Conservation (phyloP, 805 yeast species). For the Candida suzukii region DNA sequence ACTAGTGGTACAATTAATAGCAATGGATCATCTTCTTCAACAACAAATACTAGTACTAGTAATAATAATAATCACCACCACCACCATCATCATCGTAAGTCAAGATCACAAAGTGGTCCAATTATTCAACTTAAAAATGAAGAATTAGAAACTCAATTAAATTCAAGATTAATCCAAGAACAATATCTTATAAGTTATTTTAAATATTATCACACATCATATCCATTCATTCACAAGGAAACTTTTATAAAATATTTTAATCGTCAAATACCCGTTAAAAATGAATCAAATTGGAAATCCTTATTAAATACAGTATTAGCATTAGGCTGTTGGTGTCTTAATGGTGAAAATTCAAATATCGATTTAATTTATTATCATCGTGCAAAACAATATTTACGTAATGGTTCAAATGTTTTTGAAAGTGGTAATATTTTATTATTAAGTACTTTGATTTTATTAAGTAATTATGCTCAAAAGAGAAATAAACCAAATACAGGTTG, state of each 20-base stretch:
- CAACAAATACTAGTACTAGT: too few species aligned
- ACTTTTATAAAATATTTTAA: slow-evolving; percentile 42
- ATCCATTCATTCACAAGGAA: slow-evolving; percentile 53
- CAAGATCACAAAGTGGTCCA: too few species aligned
- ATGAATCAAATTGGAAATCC: slow-evolving; percentile 44
- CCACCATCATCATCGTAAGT: slow-evolving; percentile 4
- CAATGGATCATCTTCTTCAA: too few species aligned
- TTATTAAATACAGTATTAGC: slow-evolving; percentile 52
- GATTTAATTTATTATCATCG: slow-evolving; percentile 51
- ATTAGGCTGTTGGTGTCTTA: slow-evolving; percentile 62
- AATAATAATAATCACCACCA: slow-evolving; percentile 4
- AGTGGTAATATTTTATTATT: slow-evolving; percentile 51
- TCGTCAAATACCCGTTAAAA: slow-evolving; percentile 32
- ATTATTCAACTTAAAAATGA: slow-evolving; percentile 1
- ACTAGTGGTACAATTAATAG: too few species aligned
- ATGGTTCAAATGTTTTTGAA: slow-evolving; percentile 42
- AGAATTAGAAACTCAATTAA: slow-evolving; percentile 7
- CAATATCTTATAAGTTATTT: slow-evolving; percentile 40
- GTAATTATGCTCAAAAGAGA: slow-evolving; percentile 57
- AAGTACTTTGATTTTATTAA: slow-evolving; percentile 44
- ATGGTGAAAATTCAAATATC: slow-evolving; percentile 44
- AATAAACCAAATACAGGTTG: slow-evolving; percentile 65
- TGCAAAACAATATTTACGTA: slow-evolving; percentile 36
- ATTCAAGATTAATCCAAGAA: slow-evolving; percentile 16
- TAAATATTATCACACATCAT: slow-evolving; percentile 51